Evolutionary conservation across 441 rosid species (phyloP).

Genomic region (Raphanus hybrid): DNA sequence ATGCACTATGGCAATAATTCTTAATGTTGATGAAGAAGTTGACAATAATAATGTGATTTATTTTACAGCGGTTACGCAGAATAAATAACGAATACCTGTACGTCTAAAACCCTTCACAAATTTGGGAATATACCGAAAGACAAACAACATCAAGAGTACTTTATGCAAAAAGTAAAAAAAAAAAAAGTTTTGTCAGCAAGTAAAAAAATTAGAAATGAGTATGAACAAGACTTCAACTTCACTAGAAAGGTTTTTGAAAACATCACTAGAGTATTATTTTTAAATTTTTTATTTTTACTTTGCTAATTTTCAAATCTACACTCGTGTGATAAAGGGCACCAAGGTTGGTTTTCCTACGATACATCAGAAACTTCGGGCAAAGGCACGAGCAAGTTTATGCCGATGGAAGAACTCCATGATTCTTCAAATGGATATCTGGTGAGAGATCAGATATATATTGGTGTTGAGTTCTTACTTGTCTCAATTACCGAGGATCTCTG

Average conservation of each 20-base stretch:
- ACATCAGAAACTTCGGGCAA: background rate
- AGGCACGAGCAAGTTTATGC: background rate
- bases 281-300: background rate
- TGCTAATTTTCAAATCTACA: background rate
- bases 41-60: too few relatives aligned
- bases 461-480: conserved; percentile 26
- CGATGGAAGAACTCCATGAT: background rate
- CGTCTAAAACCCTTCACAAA: background rate
- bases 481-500: conserved; percentile 18
- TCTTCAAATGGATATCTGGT: background rate
- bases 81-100: background rate
- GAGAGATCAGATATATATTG: conserved; percentile 12
- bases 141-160: background rate
- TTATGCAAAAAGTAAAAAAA: background rate
- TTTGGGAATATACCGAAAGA: background rate
- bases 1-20: background rate
- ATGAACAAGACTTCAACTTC: background rate
- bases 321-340: background rate
- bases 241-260: background rate
- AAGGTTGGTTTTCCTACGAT: background rate
- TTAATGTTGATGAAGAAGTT: too few relatives aligned
- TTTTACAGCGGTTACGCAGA: background rate
- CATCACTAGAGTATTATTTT: background rate
- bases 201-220: background rate
- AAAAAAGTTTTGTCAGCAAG: too few relatives aligned